phyloP scores from a whole-genome alignment of 2,329 filamentous ascomycete genomes.

The Fusarium multiceps region DNA sequence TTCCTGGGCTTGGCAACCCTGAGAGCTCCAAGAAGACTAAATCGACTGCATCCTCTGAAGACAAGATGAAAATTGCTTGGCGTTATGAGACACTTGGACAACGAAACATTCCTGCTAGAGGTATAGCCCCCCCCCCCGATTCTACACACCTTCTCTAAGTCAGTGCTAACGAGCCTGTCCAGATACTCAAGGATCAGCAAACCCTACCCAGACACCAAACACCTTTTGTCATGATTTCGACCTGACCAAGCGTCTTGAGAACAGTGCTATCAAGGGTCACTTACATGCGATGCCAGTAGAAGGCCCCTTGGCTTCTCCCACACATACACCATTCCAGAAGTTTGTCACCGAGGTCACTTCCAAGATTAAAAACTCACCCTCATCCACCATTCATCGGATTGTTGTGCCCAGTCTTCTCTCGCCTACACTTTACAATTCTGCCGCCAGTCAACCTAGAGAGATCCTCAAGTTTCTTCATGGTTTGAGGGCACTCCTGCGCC shows the following conservation, averaged over 20 bases:
- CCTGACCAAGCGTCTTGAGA: conserved; percentile 71
- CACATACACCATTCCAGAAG: conserved; percentile 61
- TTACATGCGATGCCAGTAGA: conserved; percentile 63
- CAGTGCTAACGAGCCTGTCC: conserved; percentile 4
- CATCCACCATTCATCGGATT: conserved; percentile 78
- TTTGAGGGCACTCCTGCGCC: conserved; percentile 78
- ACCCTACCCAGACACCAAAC: conserved; percentile 36
- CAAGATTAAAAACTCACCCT: conserved; percentile 66
- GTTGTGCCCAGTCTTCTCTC: conserved; percentile 88
- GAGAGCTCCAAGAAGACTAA: conserved; percentile 54
- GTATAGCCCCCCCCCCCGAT: conserved; percentile 57
- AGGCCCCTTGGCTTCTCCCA: conserved; percentile 31
- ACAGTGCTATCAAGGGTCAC: conserved; percentile 61
- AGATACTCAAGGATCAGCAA: conserved; percentile 36
- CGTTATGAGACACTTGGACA: conserved; percentile 86
- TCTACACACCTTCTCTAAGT: neutral
- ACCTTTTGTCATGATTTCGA: conserved; percentile 80
- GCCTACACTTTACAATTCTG: conserved; percentile 82
- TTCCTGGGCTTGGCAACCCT: conserved; percentile 75
- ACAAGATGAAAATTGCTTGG: conserved; percentile 99
- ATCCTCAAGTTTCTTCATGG: conserved; percentile 85
- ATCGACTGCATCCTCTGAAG: conserved; percentile 59
- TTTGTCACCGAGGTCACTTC: conserved; percentile 71
- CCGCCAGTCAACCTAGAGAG: conserved; percentile 75
- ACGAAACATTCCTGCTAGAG: conserved; percentile 71